Evolutionary conservation across 1,284 basidiomycete species (phyloP), one percentile per base, ranked within the genome.

Genomic region (Melanopsichium pennsylvanicum): DNA sequence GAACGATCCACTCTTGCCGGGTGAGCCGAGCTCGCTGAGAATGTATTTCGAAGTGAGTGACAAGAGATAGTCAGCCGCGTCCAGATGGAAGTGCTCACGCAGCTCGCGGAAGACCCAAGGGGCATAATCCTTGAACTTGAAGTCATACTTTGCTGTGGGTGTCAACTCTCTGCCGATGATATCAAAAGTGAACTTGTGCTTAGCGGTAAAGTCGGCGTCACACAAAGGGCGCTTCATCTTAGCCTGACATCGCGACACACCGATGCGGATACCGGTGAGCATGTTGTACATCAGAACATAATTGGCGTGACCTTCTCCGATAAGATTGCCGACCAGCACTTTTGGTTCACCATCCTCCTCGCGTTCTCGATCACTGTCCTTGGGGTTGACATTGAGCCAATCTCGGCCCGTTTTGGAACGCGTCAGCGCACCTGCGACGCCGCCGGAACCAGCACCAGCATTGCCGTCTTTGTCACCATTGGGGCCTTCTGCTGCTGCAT

Each of bases 211-310:
- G 82, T 98, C 95, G 32, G 91, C 91, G 37, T 89, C 86, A 9
- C 89, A 91, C 29, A 98, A 83, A 2, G 89, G 86, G 51, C 92
- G 86, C 81, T 89, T 89, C 18, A 93, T 88, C 84, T 97, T 98
- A 41, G 94, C 95, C 81, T 96, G 92, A 84, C 92, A 97, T 69
- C 95, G 85, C 39, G 95, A 97, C 5, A 97, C 91, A 44, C 90
- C 94, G 72, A 94, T 94, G 27, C 95, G 88, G 68, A 98, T 97
- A 5, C 95, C 95, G 4, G 95, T 98, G 75, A 98, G 86, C 95
- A 98, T 98, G 84, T 98, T 97, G 85, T 97, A 98, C 95, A 97
- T 97, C 78, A 98, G 84, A 59, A 97, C 92, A 76, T 97, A 98
- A 84, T 98, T 98, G 82, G 90, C 93, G 82, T 98, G 95, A 72